Evolutionary conservation across 2,329 filamentous ascomycete species (phyloP).

Genomic region (Sarocladium oryzae): DNA sequence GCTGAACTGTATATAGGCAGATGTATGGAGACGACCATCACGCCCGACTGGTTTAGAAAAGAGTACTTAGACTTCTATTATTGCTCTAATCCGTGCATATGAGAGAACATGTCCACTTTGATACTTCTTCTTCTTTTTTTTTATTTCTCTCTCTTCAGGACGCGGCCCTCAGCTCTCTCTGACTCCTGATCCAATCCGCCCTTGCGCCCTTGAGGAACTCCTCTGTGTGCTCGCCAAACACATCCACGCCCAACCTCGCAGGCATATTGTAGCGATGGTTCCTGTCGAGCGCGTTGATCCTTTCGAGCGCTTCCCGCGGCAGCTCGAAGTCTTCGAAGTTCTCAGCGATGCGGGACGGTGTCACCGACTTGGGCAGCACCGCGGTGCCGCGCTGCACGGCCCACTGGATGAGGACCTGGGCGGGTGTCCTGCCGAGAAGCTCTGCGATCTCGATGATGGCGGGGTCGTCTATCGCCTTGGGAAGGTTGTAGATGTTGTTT

Average conservation of each 20-base stretch:
- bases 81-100: no score
- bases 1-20: no score
- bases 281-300: conserved; percentile 31
- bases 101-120: no score
- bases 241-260: conserved; percentile 32
- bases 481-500: conserved; percentile 38
- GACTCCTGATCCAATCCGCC: conserved; percentile 26
- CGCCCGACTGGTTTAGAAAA: no score
- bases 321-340: conserved; percentile 45
- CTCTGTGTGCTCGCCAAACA: conserved; percentile 32
- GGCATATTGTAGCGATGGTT: conserved; percentile 37
- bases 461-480: conserved; percentile 35
- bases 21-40: no score
- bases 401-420: conserved; percentile 50
- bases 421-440: conserved; percentile 42
- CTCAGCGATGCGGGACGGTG: conserved; percentile 58
- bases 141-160: no score
- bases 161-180: conserved; percentile 16
- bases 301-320: conserved; percentile 28
- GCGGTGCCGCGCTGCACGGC: conserved; percentile 59
- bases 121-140: no score
- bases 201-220: conserved; percentile 29
- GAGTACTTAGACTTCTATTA: no score
- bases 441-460: conserved; percentile 46
- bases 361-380: conserved; percentile 65